Base-by-base conservation (phyloP, 306 rosid species). In the Casuarina cunninghamiana region DNA sequence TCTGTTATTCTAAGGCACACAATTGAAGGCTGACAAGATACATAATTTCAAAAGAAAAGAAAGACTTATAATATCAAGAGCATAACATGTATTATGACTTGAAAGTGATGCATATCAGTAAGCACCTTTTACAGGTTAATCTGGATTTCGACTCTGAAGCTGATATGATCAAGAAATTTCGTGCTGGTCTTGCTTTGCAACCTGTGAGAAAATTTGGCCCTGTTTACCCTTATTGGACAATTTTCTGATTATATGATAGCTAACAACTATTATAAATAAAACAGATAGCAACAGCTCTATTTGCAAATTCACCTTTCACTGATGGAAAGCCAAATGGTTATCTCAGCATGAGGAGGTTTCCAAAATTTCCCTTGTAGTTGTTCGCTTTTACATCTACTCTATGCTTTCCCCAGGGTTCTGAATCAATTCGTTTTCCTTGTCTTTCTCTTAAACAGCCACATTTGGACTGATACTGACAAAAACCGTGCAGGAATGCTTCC, bases 281-380 rank as follows among this genome's bases (percentile, higher is more conserved):
- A 85, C 96, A 96, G 99, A 96, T 96, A 83, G 98, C 99, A 84
- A 96, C 97, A 6, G 99, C 99, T 75, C 89, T 96, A 70, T 96
- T 96, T 76, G 99, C 99, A 12, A 96, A 93, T 86, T 96, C 99
- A 71, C 99, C 99, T 51, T 96, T 96, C 84, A 90, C 82, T 9
- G 98, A 96, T 80, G 99, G 96, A 82, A 93, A 93, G 89, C 93
- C 98, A 55, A 96, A 96, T 87, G 98, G 98, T 74, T 91, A 82
- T 82, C 86, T 91, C 49, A 96, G 99, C 87, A 93, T 90, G 97
- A 90, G 98, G 88, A 96, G 99, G 99, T 95, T 75, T 41, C 1
- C 53, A 37, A 42, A 55, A 53, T 41, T 84, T 77, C 45, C 69
- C 54, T 38, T 78, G 60, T 51, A 66, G 68, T 78, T 70, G 54